phyloP scores from a whole-genome alignment of 73 alveolate species.

The Urostyla sp. region DNA sequence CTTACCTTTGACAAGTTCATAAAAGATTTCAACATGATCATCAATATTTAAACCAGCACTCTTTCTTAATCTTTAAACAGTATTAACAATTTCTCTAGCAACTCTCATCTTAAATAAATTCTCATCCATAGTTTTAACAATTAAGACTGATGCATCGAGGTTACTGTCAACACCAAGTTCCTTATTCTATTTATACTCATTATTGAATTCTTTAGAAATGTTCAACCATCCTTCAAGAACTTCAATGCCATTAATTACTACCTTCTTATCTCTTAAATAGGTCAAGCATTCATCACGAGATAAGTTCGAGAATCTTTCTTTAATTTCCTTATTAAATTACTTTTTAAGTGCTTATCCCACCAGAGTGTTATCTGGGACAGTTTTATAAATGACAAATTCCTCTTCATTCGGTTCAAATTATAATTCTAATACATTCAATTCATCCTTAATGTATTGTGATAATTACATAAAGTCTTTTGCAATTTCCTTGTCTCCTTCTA shows the following conservation, averaged over 20 bases:
- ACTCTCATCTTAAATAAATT: conserved; percentile 81
- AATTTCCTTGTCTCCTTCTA: conserved; percentile 79
- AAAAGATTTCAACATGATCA: conserved; percentile 87
- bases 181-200: conserved; percentile 75
- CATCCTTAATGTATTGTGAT: conserved; percentile 90
- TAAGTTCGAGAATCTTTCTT: conserved; percentile 52
- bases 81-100: conserved; percentile 92
- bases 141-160: conserved; percentile 79
- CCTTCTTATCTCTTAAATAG: conserved; percentile 74
- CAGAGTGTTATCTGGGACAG: conserved; percentile 84
- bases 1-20: conserved; percentile 32
- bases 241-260: conserved; percentile 80
- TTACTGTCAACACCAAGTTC: conserved; percentile 77
- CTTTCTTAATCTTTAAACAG: conserved; percentile 95
- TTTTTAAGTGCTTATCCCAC: conserved; percentile 83
- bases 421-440: conserved; percentile 86
- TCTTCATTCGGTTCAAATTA: conserved; percentile 78
- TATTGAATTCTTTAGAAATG: conserved; percentile 83
- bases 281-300: conserved; percentile 18
- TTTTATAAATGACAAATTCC: conserved; percentile 77
- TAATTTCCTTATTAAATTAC: conserved; percentile 75
- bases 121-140: conserved; percentile 81
- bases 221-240: conserved; percentile 73
- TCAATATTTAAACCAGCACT: conserved; percentile 88
- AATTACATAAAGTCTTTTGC: conserved; percentile 77